Evolutionary conservation across 495 filamentous ascomycete genomes (phyloP).

Genomic region (Cladorrhinum samala): DNA sequence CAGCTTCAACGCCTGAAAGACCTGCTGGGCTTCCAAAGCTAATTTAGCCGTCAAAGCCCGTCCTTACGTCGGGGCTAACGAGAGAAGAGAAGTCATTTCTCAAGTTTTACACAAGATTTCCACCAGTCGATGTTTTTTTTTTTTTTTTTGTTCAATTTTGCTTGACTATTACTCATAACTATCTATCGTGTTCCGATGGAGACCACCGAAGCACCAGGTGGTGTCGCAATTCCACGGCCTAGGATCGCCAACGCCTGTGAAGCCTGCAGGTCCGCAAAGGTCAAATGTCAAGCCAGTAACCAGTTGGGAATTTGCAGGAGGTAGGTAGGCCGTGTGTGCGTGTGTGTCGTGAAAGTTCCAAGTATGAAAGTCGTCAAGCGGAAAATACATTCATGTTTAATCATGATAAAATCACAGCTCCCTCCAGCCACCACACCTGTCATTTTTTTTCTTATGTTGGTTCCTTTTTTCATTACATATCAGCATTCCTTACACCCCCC

Average conservation of each 20-base stretch:
- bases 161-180: not conserved
- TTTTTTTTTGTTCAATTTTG: not conserved
- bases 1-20: not conserved
- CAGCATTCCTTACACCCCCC: no score
- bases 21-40: not conserved
- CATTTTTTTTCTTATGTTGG: not conserved
- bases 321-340: no score
- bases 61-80: not conserved
- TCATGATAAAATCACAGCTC: no score
- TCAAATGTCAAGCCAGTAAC: slow-evolving; percentile 38
- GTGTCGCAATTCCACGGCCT: slow-evolving; percentile 12
- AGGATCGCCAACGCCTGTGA: slow-evolving; percentile 42
- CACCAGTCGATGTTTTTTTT: not conserved
- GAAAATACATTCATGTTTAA: no score
- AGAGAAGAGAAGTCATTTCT: not conserved
- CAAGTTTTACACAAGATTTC: no score
- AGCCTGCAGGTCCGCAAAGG: slow-evolving; percentile 40
- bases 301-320: slow-evolving; percentile 42
- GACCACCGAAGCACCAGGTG: not conserved
- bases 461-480: slow-evolving; percentile 7
- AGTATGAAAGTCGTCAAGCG: no score
- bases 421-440: not conserved
- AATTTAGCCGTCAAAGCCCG: not conserved
- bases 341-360: no score
- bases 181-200: slow-evolving; percentile 3